Evolutionary conservation across 139 green algal genomes (phyloP).

Genomic region (Prasinococcaceae sp.): DNA sequence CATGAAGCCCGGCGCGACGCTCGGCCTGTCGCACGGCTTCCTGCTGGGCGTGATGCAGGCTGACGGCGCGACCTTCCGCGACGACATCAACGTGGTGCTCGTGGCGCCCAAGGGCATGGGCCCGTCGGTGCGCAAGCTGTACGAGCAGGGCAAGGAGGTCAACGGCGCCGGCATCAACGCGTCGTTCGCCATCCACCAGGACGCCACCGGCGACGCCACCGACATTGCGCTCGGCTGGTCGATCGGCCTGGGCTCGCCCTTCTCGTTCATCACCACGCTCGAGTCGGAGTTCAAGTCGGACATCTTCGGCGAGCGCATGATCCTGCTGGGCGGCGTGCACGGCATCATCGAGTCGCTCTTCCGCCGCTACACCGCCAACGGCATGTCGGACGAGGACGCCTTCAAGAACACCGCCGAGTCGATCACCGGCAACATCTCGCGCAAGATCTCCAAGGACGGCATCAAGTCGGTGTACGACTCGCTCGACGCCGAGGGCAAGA

Average conservation of each 20-base stretch:
- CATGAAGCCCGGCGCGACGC: conserved; percentile 93
- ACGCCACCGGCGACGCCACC: conserved; percentile 80
- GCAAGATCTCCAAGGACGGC: conserved; percentile 84
- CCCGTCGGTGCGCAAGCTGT: conserved; percentile 85
- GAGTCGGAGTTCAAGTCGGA: conserved; percentile 97
- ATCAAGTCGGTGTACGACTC: conserved; percentile 92
- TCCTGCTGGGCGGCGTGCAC: conserved; percentile 94
- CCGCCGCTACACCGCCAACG: conserved; percentile 60
- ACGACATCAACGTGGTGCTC: conserved; percentile 97
- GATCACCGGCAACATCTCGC: conserved; percentile 91
- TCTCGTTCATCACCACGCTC: conserved; percentile 94
- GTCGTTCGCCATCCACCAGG: conserved; percentile 98
- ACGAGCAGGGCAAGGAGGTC: conserved; percentile 95
- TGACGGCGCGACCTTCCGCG: conserved; percentile 79
- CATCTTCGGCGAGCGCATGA: conserved; percentile 96
- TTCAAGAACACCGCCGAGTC: conserved; percentile 92
- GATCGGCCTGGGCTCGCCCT: conserved; percentile 84
- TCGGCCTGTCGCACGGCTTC: conserved; percentile 97
- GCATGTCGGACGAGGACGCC: conserved; percentile 69
- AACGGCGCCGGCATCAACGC: conserved; percentile 98
- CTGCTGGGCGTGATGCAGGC: conserved; percentile 89
- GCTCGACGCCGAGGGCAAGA: conserved; percentile 63
- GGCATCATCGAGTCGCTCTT: conserved; percentile 96
- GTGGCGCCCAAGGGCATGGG: conserved; percentile 99
- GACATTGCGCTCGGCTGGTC: conserved; percentile 96